These are phyloP conservation scores for Saprolegnia diclina DNA, from an alignment of 352 stramenopile species.

Conservation along the genomic window DNA sequence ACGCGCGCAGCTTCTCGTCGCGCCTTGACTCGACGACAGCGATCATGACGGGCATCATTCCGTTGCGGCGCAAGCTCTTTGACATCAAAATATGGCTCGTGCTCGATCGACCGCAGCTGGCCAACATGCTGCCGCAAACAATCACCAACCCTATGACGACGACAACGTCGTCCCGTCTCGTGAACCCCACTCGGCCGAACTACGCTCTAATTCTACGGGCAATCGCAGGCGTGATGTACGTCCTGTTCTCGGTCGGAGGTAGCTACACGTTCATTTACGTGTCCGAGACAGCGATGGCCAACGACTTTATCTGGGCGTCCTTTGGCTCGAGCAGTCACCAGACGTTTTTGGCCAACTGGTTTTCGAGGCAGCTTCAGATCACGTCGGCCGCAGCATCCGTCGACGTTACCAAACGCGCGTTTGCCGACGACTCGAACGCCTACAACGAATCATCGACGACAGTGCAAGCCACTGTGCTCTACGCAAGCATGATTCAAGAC, in stretches of 20 bases:
- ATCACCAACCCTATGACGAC: background rate
- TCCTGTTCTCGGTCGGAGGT: background rate
- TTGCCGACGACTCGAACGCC: background rate
- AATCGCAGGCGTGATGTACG: conserved; percentile 1
- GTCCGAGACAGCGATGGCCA: conserved; percentile 15
- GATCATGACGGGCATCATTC: conserved; percentile 18
- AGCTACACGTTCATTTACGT: conserved; percentile 20
- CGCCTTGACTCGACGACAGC: background rate
- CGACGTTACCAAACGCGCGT: background rate
- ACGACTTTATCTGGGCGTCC: conserved; percentile 24
- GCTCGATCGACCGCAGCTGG: background rate
- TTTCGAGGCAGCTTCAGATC: conserved; percentile 5
- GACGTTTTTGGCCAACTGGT: conserved; percentile 8
- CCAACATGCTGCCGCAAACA: background rate
- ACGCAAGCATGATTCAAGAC: conserved; percentile 12
- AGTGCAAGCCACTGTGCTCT: background rate
- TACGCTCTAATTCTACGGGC: background rate
- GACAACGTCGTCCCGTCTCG: background rate
- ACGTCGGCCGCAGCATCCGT: background rate
- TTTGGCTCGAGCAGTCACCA: background rate
- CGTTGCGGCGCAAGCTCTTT: background rate
- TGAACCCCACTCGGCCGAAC: background rate
- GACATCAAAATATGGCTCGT: conserved; percentile 18
- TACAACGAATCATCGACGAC: background rate
- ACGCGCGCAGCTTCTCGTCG: background rate